Conservation (phyloP, 257 asterid species). For the Lavandula angustifolia region DNA sequence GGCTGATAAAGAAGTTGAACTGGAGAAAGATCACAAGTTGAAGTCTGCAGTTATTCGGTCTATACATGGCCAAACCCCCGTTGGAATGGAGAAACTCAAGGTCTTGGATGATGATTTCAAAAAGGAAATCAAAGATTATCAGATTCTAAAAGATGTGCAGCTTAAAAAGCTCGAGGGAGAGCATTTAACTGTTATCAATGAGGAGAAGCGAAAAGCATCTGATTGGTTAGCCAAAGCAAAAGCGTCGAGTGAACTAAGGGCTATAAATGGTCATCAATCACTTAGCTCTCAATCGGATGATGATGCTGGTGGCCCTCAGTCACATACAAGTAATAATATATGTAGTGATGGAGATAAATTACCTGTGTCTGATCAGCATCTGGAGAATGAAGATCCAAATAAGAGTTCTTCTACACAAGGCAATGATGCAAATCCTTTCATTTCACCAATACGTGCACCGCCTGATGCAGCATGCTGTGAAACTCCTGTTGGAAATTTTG, state of each 20-base stretch:
- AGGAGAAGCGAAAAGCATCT: conserved; percentile 47
- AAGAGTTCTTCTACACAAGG: conserved; percentile 21
- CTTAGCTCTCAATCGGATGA: conserved; percentile 39
- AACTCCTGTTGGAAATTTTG: conserved; percentile 27
- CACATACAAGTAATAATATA: conserved; percentile 11
- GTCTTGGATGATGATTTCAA: conserved; percentile 42
- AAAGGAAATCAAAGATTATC: conserved; percentile 47
- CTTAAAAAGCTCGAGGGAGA: conserved; percentile 50
- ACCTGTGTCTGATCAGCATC: conserved; percentile 30
- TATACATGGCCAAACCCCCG: conserved; percentile 42
- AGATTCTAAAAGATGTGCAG: conserved; percentile 37
- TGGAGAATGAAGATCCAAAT: conserved; percentile 26
- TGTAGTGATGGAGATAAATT: conserved; percentile 21
- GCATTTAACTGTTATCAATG: conserved; percentile 47
- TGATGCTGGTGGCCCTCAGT: conserved; percentile 34
- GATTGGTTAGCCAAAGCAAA: conserved; percentile 43
- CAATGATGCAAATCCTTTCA: conserved; percentile 23
- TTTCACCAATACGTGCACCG: conserved; percentile 25
- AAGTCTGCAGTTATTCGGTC: conserved; percentile 52
- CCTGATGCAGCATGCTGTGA: conserved; percentile 31
- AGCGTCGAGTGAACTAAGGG: conserved; percentile 29
- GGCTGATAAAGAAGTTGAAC: conserved; percentile 42
- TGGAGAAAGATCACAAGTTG: conserved; percentile 50
- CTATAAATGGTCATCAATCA: conserved; percentile 33
- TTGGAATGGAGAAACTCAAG: conserved; percentile 48